A percentile compares a stretch with the other conserved stretches of the same genome.
Conservation (phyloP, 2,329 filamentous ascomycete genomes). For the Trichoderma afroharzianum region DNA sequence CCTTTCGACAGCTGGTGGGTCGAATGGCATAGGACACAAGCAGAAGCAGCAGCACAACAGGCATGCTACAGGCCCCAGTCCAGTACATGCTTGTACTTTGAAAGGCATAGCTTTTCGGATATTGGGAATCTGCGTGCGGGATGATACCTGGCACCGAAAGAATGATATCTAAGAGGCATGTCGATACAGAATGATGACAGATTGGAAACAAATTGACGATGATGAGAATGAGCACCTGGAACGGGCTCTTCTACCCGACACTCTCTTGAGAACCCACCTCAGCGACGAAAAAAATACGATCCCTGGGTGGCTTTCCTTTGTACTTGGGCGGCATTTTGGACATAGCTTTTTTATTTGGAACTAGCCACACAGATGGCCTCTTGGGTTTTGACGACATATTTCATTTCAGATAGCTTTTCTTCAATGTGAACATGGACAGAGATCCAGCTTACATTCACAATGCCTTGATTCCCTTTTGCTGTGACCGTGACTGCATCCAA, state of each 20-base stretch:
- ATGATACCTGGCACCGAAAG: constrained; percentile 3
- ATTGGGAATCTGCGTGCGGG: constrained; percentile 15
- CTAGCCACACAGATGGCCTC: constrained; percentile 7
- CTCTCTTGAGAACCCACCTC: constrained; percentile 15
- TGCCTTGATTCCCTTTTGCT: background rate
- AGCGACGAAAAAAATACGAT: background rate
- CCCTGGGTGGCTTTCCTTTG: constrained; percentile 15
- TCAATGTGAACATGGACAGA: constrained; percentile 10
- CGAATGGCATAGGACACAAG: constrained; percentile 15
- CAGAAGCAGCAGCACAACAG: constrained; percentile 15
- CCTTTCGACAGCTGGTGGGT: constrained; percentile 1
- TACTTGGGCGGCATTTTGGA: constrained; percentile 14
- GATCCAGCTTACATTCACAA: constrained; percentile 9
- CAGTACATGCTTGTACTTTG: constrained; percentile 9
- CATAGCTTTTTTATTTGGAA: constrained; percentile 13
- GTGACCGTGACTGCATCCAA: background rate
- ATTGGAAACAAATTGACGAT: constrained; percentile 9
- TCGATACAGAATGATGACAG: constrained; percentile 16
- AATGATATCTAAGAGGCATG: constrained; percentile 12
- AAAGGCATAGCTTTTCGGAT: constrained; percentile 17
- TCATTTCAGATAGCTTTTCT: constrained; percentile 2
- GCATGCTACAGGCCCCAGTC: constrained; percentile 19
- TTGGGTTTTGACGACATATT: constrained; percentile 16
- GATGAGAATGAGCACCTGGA: constrained; percentile 13
- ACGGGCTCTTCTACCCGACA: constrained; percentile 11